Evolutionary conservation across 2,329 filamentous ascomycete genomes (phyloP), one percentile per base, ranked within the genome.

Genomic region (Achaetomium macrosporum): DNA sequence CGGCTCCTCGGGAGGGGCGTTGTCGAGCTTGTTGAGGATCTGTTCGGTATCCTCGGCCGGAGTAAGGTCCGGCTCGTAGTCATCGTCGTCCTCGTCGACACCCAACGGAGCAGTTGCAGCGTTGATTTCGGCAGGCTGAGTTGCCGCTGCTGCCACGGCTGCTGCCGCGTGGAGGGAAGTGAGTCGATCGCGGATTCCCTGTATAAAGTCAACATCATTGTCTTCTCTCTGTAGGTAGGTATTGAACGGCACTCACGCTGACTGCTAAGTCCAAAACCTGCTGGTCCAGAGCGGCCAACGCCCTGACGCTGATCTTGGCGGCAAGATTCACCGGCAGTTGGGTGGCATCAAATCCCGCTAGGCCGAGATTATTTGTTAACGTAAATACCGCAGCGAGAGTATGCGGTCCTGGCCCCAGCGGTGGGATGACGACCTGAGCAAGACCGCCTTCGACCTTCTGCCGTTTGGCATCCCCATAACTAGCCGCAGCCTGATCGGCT

Each of bases 31-130:
- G 68, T 92, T 88, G 45, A 86, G 71, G 31, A 89, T 84, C 64
- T 92, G 87, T 63, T 90, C 87, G 1, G 82, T 82, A 59, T 89
- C 84, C 67, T 95, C 89, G 35, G 83, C 82, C 9, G 86, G 79
- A 54, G 85, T 83, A 61, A 90, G 90, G 64, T 95, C 88, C 0
- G 92, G 91, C 63, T 96, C 92, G 64, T 96, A 96, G 62, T 96
- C 68, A 59, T 95, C 90, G 17, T 96, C 91, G 40, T 95, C 90
- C 9, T 86, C 84, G 7, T 87, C 83, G 3, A 88, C 83, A 25
- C 79, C 82, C 2, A 85, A 67, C 1, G 79, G 79, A 13, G 79
- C 75, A 2, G 81, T 84, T 50, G 82, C 78, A 8, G 81, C 74
- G 56, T 82, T 81, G 29, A 81, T 57, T 7, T 69, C 70, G 1